Evolutionary conservation across 2,329 filamentous ascomycete genomes (phyloP), one percentile per base, ranked within the genome.

Genomic region (Calonectria pauciramosa): DNA sequence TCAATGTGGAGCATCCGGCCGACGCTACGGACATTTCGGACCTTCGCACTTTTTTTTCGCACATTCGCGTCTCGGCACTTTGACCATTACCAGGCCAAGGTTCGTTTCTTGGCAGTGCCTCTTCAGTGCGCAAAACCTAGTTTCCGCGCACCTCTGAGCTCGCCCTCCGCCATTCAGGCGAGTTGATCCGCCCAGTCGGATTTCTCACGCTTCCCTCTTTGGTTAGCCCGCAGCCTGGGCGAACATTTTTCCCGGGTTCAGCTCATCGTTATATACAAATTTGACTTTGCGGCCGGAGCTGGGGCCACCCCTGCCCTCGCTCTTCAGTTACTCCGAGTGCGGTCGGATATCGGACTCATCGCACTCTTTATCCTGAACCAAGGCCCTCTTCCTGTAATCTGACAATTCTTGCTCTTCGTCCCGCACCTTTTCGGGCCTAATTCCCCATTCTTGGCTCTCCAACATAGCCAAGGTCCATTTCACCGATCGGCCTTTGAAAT

Each of bases 331-430:
- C 23, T 26, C 56, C 56, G 34, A 63, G 26, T 28, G 36, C 56
- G 56, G 56, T 63, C 36, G 34, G 56, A 63, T 41, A 41, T 63
- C 56, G 56, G 56, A 63, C 56, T 63, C 32, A 16, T 63, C 56
- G 56, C 56, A 63, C 34, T 63, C 56, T 63, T 63, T 63, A 63
- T 63, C 36, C 56, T 63, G 34, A 5, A 20, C 56, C 56, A 63
- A 63, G 56, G 26, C 56, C 56, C 56, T 63, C 56, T 18, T 23
- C 56, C 26, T n/a, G 32, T 8, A 18, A 38, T 26, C 32, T 23
- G 54, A 11, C 32, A 59, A 36, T 59, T 23, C 34, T 32, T 60
- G n/a, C 56, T 60, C 56, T 63, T 63, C 56, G 14, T 63, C 34
- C 34, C 56, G 56, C 56, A 20, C 52, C 26, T 14, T 63, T 41